Evolutionary conservation across 371 early-diverging fungal species (phyloP).

Genomic region (Blakeslea trispora): DNA sequence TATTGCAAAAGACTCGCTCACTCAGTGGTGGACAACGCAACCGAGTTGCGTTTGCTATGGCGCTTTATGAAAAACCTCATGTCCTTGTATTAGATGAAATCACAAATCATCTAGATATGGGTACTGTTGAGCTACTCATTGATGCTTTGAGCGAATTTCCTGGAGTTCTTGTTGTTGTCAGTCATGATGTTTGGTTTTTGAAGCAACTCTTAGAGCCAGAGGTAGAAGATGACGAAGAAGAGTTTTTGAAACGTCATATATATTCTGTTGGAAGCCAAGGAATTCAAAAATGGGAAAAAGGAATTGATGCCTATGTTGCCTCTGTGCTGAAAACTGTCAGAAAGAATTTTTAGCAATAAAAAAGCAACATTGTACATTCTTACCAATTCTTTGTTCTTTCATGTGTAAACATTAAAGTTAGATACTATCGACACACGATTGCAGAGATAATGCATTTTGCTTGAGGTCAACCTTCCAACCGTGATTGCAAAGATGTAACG

Average conservation of each 20-base stretch:
- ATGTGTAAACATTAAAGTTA: no score
- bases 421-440: no score
- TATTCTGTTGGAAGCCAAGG: conserved; percentile 39
- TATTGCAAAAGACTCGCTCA: conserved; percentile 48
- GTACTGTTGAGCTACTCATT: conserved; percentile 65
- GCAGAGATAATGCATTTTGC: no score
- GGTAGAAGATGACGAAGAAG: conserved; percentile 26
- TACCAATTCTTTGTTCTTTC: no score
- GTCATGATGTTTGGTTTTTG: conserved; percentile 78
- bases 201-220: conserved; percentile 58
- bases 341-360: conserved; percentile 16
- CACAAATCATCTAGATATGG: conserved; percentile 84
- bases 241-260: conserved; percentile 21
- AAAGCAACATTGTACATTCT: no score
- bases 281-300: conserved; percentile 48
- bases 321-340: conserved; percentile 32
- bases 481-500: no score
- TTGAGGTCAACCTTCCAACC: no score
- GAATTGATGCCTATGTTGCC: conserved; percentile 45
- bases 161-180: conserved; percentile 68
- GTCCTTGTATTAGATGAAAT: conserved; percentile 85
- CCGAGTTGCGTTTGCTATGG: conserved; percentile 71
- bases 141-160: conserved; percentile 61
- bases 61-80: conserved; percentile 68
- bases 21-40: conserved; percentile 81